Conservation (phyloP, 2,329 filamentous ascomycete species). For the Bretziella fagacearum region DNA sequence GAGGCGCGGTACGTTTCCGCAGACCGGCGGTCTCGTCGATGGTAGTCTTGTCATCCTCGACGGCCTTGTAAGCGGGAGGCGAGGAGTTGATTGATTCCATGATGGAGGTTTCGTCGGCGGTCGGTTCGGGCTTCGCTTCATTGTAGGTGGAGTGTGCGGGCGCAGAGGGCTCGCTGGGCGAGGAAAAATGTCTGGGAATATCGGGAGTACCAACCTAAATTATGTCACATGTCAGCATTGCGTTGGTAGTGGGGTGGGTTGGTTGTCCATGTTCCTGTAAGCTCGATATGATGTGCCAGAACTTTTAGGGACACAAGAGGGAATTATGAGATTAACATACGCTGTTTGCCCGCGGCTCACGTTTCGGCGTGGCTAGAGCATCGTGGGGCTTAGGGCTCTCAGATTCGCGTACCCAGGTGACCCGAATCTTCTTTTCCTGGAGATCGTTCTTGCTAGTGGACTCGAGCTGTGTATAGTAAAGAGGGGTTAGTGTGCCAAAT, state of each 20-base stretch:
- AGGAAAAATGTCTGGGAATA: slow-evolving; percentile 28
- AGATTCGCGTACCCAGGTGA: slow-evolving; percentile 55
- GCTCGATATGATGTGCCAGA: no score
- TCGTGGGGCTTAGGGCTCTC: slow-evolving; percentile 26
- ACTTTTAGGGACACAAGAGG: no score
- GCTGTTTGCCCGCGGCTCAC: slow-evolving; percentile 14
- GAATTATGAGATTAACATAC: slow-evolving; percentile 3
- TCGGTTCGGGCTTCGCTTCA: slow-evolving; percentile 6
- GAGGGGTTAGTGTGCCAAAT: background rate
- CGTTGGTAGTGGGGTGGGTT: slow-evolving; percentile 16
- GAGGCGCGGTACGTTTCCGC: slow-evolving; percentile 11
- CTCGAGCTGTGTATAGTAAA: slow-evolving; percentile 45
- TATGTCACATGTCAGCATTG: background rate
- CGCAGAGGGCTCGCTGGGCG: slow-evolving; percentile 24
- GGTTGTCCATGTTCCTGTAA: no score
- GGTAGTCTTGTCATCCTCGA: background rate
- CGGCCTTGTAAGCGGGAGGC: slow-evolving; percentile 1
- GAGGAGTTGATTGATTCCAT: slow-evolving; percentile 28
- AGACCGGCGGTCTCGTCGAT: slow-evolving; percentile 7
- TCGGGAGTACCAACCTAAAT: slow-evolving; percentile 28
- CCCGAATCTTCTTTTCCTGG: slow-evolving; percentile 89
- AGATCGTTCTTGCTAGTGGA: slow-evolving; percentile 61
- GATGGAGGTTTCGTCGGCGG: slow-evolving; percentile 22
- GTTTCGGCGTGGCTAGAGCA: slow-evolving; percentile 14
- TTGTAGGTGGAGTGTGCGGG: slow-evolving; percentile 18